These are phyloP conservation scores for Boletus rex-veris DNA, from an alignment of 768 basidiomycete genomes.

Conservation along the genomic window DNA sequence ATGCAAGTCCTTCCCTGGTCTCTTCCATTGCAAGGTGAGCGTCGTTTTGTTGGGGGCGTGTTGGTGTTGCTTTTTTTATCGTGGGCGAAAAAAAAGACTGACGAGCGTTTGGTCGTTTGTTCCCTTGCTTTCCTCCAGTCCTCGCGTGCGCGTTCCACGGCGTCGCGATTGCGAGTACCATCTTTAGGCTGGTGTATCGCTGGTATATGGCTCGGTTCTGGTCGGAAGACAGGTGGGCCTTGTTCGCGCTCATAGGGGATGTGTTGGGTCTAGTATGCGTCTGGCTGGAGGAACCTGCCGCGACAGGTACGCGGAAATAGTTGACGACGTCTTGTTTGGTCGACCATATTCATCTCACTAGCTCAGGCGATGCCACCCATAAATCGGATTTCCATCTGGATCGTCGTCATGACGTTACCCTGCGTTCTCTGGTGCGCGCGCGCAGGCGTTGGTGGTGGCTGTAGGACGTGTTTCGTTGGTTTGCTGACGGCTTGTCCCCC, in stretches of 20 bases:
- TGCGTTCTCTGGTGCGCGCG: conserved; percentile 21
- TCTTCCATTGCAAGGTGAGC: conserved; percentile 14
- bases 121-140: conserved; percentile 4
- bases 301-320: neutral
- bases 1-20: conserved; percentile 8
- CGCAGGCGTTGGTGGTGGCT: too few species aligned
- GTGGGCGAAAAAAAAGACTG: too few species aligned
- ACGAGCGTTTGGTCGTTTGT: neutral
- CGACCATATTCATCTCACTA: neutral
- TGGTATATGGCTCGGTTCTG: conserved; percentile 21
- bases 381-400: conserved; percentile 9
- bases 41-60: too few species aligned
- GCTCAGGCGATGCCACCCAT: neutral
- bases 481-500: neutral
- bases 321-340: too few species aligned
- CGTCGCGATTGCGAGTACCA: conserved; percentile 22
- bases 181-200: conserved; percentile 23
- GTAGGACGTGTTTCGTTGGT: neutral
- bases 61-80: too few species aligned
- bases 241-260: conserved; percentile 22
- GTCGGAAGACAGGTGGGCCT: conserved; percentile 31
- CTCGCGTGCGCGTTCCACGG: conserved; percentile 14
- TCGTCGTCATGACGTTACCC: conserved; percentile 9
- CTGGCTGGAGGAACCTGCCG: neutral
- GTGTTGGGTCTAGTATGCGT: conserved; percentile 7